Base-by-base conservation (phyloP, 768 basidiomycete genomes). In the Amyloporia xantha region DNA sequence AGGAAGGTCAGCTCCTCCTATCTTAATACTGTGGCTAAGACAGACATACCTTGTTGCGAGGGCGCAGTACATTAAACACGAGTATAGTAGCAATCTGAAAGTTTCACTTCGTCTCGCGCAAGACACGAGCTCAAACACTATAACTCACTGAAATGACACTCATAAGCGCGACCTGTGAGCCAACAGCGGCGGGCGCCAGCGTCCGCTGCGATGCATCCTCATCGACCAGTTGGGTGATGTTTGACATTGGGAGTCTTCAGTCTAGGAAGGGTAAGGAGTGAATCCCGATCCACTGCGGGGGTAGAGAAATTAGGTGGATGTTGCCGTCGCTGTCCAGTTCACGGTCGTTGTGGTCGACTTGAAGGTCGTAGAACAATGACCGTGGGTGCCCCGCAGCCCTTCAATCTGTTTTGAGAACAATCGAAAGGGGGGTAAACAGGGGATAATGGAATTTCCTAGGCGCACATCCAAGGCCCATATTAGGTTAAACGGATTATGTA, bases 31-130 rank as follows among this genome's bases (percentile, higher is more conserved):
- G n/a, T n/a, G n/a, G n/a, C n/a, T n/a, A n/a, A n/a, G n/a, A n/a
- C n/a, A n/a, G n/a, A n/a, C 65, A 33, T 59, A 83, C 87, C 76
- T 89, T 91, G 74, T 96, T 94, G 57, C 82, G 81, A 11, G 95
- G 95, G 30, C 95, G 82, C 41, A 97, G 71, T 55, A 86, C 41
- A 53, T 92, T 94, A 71, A 98, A 98, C 33, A 76, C 69, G 39
- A 90, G 53, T 41, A 91, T 69, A 15, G 88, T 87, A 52, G 72
- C 75, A 37, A 78, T 61, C 86, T 88, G 54, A 39, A 47, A 49
- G 51, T 58, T 33, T 51, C n/a, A n/a, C n/a, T n/a, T n/a, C n/a
- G n/a, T n/a, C n/a, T n/a, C n/a, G n/a, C n/a, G n/a, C n/a, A n/a
- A n/a, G n/a, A n/a, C n/a, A n/a, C n/a, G n/a, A n/a, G n/a, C n/a